Evolutionary conservation across 2,329 filamentous ascomycete species (phyloP), one percentile per base, ranked within the genome.

Genomic region (Phoma sp.): DNA sequence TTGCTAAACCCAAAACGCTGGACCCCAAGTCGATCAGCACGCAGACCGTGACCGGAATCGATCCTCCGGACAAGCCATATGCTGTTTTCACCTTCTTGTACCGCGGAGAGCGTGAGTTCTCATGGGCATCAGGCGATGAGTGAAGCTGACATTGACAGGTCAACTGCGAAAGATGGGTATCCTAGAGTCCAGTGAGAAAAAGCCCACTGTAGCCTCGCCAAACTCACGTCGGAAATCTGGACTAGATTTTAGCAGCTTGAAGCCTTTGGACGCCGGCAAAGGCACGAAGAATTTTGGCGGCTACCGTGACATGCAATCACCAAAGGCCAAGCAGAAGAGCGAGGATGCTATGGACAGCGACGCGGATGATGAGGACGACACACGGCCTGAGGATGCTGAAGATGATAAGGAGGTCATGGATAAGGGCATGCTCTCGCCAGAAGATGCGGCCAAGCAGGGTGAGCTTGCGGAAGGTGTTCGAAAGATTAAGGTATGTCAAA

Each of bases 1-100:
- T 98, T 75, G 93, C 93, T 8, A 96, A 97, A 78, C 93, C 93
- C 11, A 98, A 97, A 82, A 89, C 91, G 1, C 82, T 97, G 47
- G 96, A 98, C 77, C 93, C 93, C 0, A 97, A 97, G 78, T 92
- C 91, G 2, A 99, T 99, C 71, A 98, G 93, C 71, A 99, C 95
- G 2, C 95, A 99, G 77, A 99, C 95, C 0, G 95, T 99, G n/a
- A 98, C 95, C 7, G 95, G 93, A 14, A 96, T 98, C 59, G 95
- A 99, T 74, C 91, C 92, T 0, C 92, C 93, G 18, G 93, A 98
- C 59, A 95, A 93, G 76, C 95, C 96, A 3, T 99, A 96, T 77
- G 95, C 95, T 4, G 89, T 90, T 7, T 99, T 99, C 75, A 98
- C 96, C 25, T 99, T 99, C 75, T 91, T 98, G 78, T 99, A 99